These are phyloP conservation scores for Eimeria mitis DNA, from an alignment of 169 alveolate genomes.

Conservation along the genomic window DNA sequence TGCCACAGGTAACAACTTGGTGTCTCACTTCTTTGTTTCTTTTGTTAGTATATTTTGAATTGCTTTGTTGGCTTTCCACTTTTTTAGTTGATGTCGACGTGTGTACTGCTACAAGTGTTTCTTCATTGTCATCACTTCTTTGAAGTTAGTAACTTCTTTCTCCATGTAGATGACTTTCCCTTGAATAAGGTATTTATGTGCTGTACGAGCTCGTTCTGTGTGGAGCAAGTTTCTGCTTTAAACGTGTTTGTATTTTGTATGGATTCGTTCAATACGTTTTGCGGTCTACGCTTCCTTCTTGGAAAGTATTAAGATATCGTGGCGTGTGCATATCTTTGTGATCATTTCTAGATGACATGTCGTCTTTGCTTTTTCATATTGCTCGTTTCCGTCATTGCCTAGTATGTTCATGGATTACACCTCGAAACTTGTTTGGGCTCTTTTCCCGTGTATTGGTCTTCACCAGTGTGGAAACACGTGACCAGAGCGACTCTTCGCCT, in stretches of 20 bases:
- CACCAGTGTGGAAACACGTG: not conserved
- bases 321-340: not conserved
- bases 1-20: slow-evolving; percentile 94
- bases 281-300: not conserved
- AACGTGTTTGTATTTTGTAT: not conserved
- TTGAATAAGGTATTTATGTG: not conserved
- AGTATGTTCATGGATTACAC: not conserved
- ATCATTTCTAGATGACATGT: not conserved
- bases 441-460: not conserved
- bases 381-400: not conserved
- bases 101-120: not conserved
- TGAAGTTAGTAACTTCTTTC: not conserved
- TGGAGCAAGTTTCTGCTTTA: not conserved
- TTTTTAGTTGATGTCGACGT: not conserved
- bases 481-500: not conserved
- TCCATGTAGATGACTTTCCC: not conserved
- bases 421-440: not conserved
- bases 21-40: not conserved
- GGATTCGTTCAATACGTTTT: not conserved
- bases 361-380: not conserved
- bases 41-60: not conserved
- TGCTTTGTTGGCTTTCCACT: not conserved
- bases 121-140: not conserved
- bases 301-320: not conserved
- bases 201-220: not conserved